Percentiles rank a stretch among this genome's conserved stretches.
Conservation (phyloP, 345 rosid species). For the Hibiscus syriacus region DNA sequence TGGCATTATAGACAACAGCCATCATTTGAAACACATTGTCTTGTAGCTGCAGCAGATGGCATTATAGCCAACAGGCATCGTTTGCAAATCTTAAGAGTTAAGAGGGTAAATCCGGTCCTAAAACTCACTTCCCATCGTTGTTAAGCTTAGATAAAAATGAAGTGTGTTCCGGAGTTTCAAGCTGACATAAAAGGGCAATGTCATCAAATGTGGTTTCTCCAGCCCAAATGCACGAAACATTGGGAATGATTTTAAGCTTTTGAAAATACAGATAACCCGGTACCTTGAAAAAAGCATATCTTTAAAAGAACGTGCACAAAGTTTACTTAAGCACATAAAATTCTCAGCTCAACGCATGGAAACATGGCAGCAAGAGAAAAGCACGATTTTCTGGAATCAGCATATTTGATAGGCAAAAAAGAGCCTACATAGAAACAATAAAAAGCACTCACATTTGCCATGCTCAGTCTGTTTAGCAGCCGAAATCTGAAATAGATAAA, state of each 20-base stretch:
- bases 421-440: neutral
- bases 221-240: neutral
- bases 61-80: neutral
- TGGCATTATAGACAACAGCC: no score
- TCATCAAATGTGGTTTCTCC: neutral
- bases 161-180: neutral
- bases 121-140: neutral
- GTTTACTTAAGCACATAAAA: neutral
- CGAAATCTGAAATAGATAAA: no score
- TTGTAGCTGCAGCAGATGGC: neutral
- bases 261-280: neutral
- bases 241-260: neutral
- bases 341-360: no score
- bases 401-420: neutral
- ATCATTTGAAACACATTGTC: neutral
- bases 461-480: neutral
- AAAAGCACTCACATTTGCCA: neutral
- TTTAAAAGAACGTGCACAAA: neutral
- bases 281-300: neutral
- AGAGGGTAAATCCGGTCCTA: neutral
- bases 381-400: neutral
- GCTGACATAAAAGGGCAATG: neutral
- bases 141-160: neutral
- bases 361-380: neutral
- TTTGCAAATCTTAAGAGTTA: neutral